phyloP scores from a whole-genome alignment of 139 green algal species.

The Micromonas pusilla region DNA sequence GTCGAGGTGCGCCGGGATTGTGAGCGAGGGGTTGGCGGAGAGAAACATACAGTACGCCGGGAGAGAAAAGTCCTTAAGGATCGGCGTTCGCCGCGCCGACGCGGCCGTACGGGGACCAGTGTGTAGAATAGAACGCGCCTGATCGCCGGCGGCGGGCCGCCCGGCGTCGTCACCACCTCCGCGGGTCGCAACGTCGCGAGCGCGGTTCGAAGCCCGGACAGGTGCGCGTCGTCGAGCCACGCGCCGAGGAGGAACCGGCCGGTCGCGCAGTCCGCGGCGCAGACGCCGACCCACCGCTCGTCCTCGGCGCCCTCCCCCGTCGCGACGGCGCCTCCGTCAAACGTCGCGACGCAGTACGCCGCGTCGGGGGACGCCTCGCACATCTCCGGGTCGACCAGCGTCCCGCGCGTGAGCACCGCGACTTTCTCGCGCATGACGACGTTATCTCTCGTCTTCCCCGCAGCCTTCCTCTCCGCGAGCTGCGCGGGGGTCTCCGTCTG shows the following conservation, averaged over 20 bases:
- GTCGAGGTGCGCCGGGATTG: no score
- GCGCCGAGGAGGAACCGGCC: slow-evolving; percentile 59
- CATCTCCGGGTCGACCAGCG: slow-evolving; percentile 87
- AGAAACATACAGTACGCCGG: no score
- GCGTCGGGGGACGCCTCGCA: slow-evolving; percentile 33
- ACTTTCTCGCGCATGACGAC: slow-evolving; percentile 80
- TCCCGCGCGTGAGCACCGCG: slow-evolving; percentile 75
- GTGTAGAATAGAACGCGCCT: no score
- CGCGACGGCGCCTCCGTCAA: slow-evolving; percentile 31
- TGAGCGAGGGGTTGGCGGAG: no score
- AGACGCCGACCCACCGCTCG: slow-evolving; percentile 36
- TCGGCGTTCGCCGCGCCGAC: no score
- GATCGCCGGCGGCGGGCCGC: not conserved
- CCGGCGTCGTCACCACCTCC: slow-evolving; percentile 68
- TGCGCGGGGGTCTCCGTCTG: slow-evolving; percentile 90
- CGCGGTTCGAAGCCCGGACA: slow-evolving; percentile 45
- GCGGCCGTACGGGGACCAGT: no score
- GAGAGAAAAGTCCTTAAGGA: no score
- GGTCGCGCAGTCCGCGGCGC: slow-evolving; percentile 64
- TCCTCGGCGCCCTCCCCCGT: not conserved
- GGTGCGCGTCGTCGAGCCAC: slow-evolving; percentile 44
- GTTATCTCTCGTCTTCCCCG: slow-evolving; percentile 47
- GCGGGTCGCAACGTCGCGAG: slow-evolving; percentile 63
- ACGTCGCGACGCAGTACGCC: slow-evolving; percentile 43
- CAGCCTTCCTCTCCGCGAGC: slow-evolving; percentile 72